These are phyloP conservation scores for Ophiostoma novo-ulmi DNA, from an alignment of 2,329 filamentous ascomycete genomes.

Conservation along the genomic window DNA sequence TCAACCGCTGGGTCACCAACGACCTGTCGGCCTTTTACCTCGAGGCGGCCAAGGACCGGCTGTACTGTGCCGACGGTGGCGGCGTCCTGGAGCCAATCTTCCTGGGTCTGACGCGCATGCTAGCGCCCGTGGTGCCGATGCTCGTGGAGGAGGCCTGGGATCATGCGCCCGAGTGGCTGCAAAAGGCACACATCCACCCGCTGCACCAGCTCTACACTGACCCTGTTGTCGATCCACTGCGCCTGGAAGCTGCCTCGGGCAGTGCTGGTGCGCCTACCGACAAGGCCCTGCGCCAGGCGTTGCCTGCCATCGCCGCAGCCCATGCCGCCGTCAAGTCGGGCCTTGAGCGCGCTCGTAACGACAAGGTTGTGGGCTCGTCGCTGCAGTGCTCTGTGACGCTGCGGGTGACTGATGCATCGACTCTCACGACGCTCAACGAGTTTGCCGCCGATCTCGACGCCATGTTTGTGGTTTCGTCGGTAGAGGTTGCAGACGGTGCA, in stretches of 20 bases:
- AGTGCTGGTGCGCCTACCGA: conserved; percentile 31
- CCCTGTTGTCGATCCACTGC: conserved; percentile 35
- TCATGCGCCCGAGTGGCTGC: conserved; percentile 63
- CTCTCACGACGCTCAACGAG: conserved; percentile 38
- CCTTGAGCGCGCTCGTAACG: conserved; percentile 65
- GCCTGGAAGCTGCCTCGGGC: background rate
- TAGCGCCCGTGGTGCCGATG: conserved; percentile 74
- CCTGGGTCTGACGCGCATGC: conserved; percentile 66
- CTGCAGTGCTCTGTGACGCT: conserved; percentile 70
- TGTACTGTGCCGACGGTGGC: conserved; percentile 74
- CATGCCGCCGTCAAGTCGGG: conserved; percentile 66
- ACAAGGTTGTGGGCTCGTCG: conserved; percentile 72
- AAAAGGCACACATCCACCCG: conserved; percentile 39
- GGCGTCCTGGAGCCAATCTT: conserved; percentile 64
- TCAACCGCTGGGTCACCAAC: conserved; percentile 76
- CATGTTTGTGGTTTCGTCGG: conserved; percentile 65
- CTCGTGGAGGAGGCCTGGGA: conserved; percentile 87
- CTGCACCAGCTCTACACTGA: conserved; percentile 45
- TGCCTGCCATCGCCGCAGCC: conserved; percentile 48
- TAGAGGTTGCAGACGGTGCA: conserved; percentile 42
- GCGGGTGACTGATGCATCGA: conserved; percentile 37
- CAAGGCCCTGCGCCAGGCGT: conserved; percentile 30
- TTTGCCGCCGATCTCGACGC: conserved; percentile 48
- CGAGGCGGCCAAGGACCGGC: conserved; percentile 81
- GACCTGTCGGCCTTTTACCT: conserved; percentile 93